phyloP scores from a whole-genome alignment of 2,329 filamentous ascomycete genomes.

The Fusarium solani-melongenae region DNA sequence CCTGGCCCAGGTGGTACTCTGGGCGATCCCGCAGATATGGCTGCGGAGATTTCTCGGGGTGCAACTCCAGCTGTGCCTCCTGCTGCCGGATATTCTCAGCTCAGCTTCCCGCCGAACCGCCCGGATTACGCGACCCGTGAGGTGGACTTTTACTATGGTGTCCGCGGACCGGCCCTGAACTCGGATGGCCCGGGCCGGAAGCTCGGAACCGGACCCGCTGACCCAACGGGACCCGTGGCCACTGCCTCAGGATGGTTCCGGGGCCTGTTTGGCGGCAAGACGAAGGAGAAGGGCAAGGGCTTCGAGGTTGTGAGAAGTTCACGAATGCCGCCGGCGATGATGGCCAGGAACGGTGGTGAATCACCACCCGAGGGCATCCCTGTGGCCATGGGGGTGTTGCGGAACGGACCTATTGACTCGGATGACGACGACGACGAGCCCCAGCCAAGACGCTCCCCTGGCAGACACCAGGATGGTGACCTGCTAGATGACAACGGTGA shows the following conservation, averaged over 20 bases:
- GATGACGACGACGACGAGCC: conserved; percentile 70
- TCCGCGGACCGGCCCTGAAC: conserved; percentile 87
- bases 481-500: conserved; percentile 60
- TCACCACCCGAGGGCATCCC: conserved; percentile 75
- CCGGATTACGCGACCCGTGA: conserved; percentile 94
- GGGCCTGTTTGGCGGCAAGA: conserved; percentile 81
- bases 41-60: conserved; percentile 54
- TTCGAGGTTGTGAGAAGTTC: conserved; percentile 96
- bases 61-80: conserved; percentile 56
- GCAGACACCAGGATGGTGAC: conserved; percentile 46
- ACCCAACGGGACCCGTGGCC: conserved; percentile 91
- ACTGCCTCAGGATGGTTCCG: conserved; percentile 93
- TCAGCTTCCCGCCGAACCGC: conserved; percentile 64
- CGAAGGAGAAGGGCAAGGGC: conserved; percentile 93
- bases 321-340: conserved; percentile 82
- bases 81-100: conserved; percentile 42
- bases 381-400: conserved; percentile 69
- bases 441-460: conserved; percentile 38
- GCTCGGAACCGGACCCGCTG: conserved; percentile 91
- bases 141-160: conserved; percentile 96
- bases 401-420: conserved; percentile 72
- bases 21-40: conserved; percentile 55
- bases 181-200: conserved; percentile 84
- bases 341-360: conserved; percentile 69
- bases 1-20: conserved; percentile 50